These are phyloP conservation scores for Lactarius indigo DNA, from an alignment of 768 basidiomycete species.

Conservation along the genomic window DNA sequence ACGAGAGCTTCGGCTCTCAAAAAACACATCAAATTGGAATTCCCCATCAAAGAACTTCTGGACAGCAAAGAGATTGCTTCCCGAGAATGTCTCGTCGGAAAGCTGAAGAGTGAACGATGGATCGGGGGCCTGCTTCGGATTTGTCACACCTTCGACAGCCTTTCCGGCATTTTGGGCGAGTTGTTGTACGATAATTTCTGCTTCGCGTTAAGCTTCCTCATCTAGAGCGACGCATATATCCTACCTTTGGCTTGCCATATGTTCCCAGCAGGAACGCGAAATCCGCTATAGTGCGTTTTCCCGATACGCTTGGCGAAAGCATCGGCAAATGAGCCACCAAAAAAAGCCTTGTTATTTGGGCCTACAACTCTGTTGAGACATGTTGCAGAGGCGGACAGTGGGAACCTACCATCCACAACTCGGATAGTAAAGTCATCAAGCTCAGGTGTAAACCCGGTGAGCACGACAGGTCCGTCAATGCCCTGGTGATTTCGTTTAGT, in stretches of 20 bases:
- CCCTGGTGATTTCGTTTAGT: constrained; percentile 48
- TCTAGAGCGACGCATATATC: constrained; percentile 7
- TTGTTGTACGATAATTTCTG: constrained; percentile 62
- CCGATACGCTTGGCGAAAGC: constrained; percentile 60
- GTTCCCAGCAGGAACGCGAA: constrained; percentile 53
- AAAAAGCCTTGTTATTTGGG: constrained; percentile 52
- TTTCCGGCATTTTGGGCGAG: constrained; percentile 57
- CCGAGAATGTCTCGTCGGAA: constrained; percentile 65
- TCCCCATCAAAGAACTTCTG: constrained; percentile 83
- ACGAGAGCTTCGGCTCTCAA: constrained; percentile 69
- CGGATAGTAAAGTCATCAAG: constrained; percentile 81
- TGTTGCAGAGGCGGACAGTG: not conserved
- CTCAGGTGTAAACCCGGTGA: constrained; percentile 72
- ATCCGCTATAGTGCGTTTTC: constrained; percentile 68
- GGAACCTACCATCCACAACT: constrained; percentile 64
- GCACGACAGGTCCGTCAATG: constrained; percentile 60
- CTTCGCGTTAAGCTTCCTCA: not conserved
- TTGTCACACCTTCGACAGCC: constrained; percentile 52
- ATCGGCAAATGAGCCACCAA: constrained; percentile 52
- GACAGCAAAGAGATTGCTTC: constrained; percentile 80
- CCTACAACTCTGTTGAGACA: constrained; percentile 37
- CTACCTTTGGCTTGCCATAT: constrained; percentile 87
- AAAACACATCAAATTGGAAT: constrained; percentile 89
- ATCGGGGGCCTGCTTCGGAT: constrained; percentile 54
- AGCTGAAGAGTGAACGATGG: constrained; percentile 77